phyloP scores from a whole-genome alignment of 768 basidiomycete species.

The Phylloporus rhodoxanthus region DNA sequence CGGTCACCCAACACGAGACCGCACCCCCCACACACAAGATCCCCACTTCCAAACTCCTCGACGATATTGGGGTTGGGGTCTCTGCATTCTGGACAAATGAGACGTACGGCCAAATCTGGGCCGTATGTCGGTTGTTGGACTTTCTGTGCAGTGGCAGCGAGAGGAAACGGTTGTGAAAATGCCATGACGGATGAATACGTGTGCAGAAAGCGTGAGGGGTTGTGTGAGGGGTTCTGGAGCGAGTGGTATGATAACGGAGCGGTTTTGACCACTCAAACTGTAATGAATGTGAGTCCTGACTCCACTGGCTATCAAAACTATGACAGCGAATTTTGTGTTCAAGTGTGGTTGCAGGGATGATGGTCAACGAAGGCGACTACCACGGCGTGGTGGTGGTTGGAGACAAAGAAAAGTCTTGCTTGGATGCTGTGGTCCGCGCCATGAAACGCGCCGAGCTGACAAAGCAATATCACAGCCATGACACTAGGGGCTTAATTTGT shows the following conservation, averaged over 20 bases:
- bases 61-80: constrained; percentile 91
- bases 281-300: constrained; percentile 25
- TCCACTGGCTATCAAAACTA: constrained; percentile 16
- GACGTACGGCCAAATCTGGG: constrained; percentile 80
- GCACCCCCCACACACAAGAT: constrained; percentile 91
- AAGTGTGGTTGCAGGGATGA: constrained; percentile 4
- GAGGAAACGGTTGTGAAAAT: constrained; percentile 75
- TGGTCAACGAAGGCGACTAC: constrained; percentile 12
- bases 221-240: constrained; percentile 18
- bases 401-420: constrained; percentile 12
- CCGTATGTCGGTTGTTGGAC: constrained; percentile 57
- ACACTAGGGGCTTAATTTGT: neutral
- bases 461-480: constrained; percentile 16
- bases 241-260: constrained; percentile 12
- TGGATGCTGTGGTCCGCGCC: constrained; percentile 8
- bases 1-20: constrained; percentile 94
- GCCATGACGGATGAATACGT: constrained; percentile 39
- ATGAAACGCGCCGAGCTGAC: constrained; percentile 21
- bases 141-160: constrained; percentile 50
- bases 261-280: constrained; percentile 11
- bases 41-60: constrained; percentile 97
- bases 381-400: constrained; percentile 21
- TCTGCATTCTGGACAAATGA: constrained; percentile 94
- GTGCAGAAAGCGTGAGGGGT: neutral
- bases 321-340: constrained; percentile 5